Conservation (phyloP, 441 rosid species). For the Pelargonium australe region DNA sequence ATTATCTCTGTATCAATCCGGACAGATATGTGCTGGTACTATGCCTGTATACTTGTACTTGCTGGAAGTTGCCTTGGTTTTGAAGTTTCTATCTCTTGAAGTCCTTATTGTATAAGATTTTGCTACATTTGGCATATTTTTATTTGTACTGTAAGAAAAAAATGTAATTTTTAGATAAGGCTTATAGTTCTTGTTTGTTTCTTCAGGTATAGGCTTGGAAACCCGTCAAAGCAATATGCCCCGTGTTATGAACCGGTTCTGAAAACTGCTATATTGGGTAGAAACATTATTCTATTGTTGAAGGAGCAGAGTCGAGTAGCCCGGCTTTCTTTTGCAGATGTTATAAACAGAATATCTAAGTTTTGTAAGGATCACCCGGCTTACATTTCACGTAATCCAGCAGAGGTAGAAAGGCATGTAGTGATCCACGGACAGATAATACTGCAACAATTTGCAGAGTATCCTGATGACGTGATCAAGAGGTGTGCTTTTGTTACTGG, state of each 20-base stretch:
- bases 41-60: background rate
- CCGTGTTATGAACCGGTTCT: conserved; percentile 59
- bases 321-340: conserved; percentile 55
- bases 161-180: no score
- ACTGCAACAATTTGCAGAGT: conserved; percentile 57
- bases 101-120: no score
- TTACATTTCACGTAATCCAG: conserved; percentile 50
- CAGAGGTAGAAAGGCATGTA: conserved; percentile 52
- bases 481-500: conserved; percentile 57
- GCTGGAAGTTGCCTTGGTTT: background rate
- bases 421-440: conserved; percentile 82
- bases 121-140: no score
- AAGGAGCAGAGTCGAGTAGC: conserved; percentile 48
- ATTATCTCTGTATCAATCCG: conserved; percentile 49
- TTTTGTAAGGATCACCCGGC: conserved; percentile 36
- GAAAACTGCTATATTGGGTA: conserved; percentile 57
- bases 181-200: background rate
- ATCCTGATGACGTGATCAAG: conserved; percentile 38
- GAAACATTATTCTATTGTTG: conserved; percentile 52
- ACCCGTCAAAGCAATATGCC: conserved; percentile 69
- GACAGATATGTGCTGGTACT: conserved; percentile 78
- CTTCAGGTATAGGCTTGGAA: conserved; percentile 74
- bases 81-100: no score
- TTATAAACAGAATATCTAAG: conserved; percentile 43
- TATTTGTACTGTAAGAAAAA: no score